Base-by-base conservation (phyloP, 2,329 filamentous ascomycete species). In the Aureobasidium musti region DNA sequence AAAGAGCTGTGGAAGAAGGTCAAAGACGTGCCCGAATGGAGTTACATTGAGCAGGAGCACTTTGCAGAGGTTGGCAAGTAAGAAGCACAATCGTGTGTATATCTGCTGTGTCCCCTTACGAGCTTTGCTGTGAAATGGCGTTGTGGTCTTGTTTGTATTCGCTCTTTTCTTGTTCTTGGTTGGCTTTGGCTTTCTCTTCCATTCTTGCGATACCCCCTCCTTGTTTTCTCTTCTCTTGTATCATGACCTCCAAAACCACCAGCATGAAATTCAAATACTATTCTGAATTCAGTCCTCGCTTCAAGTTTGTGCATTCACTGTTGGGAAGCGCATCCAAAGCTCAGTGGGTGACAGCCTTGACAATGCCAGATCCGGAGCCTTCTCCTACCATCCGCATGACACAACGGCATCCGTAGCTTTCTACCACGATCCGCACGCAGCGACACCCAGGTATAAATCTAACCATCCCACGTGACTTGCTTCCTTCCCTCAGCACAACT, bases 1-100 rank as follows among this genome's bases (percentile, higher is more conserved):
- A 96, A 95, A 78, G 96, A 88, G 75, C 96, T 98, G 93, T 97
- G 92, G 91, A 85, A 88, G 77, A 91, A 94, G 79, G 92, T 97
- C 78, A 89, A 91, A 75, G 90, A 90, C 71, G 91, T 97, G 63
- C 94, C 94, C 0, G 94, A 97, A 81, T 98, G 94, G 94, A 79
- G 73, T 61, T 77, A 78, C 65, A 68, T 79, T 17, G 76, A 79
- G 67, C 70, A 72, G 2, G 76, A 77, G 41, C 72, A 70, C 41
- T 78, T 77, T 59, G 53, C 67, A 14, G 52, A 65, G 10, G 67
- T 68, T 43, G 67, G 61, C 53, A 65, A 65, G 37, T 60, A 28
- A 35, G 56, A 59, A 26, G 17, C 17, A 49, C 11, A 14, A 17
- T 5, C 5, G 23, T 7, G 30, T 11, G 19, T 19, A 7, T 19